Evolutionary conservation across 306 rosid genomes (phyloP).

Genomic region (Citrullus mucosospermus): DNA sequence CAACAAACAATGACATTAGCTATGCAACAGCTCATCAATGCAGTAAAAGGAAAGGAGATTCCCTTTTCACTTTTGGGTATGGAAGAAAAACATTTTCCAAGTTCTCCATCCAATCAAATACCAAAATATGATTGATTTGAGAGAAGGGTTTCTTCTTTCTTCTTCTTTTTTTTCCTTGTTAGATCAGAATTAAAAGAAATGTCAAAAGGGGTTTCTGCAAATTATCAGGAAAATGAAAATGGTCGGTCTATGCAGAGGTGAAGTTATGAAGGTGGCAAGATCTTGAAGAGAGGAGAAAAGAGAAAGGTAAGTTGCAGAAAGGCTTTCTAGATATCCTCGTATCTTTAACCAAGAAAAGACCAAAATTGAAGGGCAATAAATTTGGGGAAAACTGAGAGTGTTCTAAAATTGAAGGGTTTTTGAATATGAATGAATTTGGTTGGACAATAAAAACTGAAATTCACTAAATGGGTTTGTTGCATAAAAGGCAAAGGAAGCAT

Average conservation of each 20-base stretch:
- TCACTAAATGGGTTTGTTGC: slow-evolving; percentile 34
- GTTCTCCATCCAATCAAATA: slow-evolving; percentile 17
- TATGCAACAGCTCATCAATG: slow-evolving; percentile 64
- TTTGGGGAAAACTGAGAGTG: slow-evolving; percentile 15
- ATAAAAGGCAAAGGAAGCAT: slow-evolving; percentile 38
- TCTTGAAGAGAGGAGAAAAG: too few relatives aligned
- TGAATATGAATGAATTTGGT: slow-evolving; percentile 3
- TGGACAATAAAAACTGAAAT: slow-evolving; percentile 26
- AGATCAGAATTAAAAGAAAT: not conserved
- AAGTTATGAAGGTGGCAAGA: too few relatives aligned
- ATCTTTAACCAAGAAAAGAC: slow-evolving; percentile 31
- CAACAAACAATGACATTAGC: slow-evolving; percentile 42
- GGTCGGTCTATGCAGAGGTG: not conserved
- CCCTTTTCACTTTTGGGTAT: slow-evolving; percentile 61
- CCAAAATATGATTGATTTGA: slow-evolving; percentile 5
- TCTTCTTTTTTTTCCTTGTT: not conserved
- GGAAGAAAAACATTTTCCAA: slow-evolving; percentile 27
- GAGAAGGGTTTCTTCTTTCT: not conserved
- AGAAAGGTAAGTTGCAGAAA: slow-evolving; percentile 10
- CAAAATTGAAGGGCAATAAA: slow-evolving; percentile 21
- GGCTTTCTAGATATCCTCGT: slow-evolving; percentile 30
- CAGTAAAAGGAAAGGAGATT: slow-evolving; percentile 65
- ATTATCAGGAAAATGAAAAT: not conserved
- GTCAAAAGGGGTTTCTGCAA: slow-evolving; percentile 4
- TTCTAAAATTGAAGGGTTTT: slow-evolving; percentile 6